Base-by-base conservation (phyloP, 2,329 filamentous ascomycete genomes). In the Huntiella moniliformis region DNA sequence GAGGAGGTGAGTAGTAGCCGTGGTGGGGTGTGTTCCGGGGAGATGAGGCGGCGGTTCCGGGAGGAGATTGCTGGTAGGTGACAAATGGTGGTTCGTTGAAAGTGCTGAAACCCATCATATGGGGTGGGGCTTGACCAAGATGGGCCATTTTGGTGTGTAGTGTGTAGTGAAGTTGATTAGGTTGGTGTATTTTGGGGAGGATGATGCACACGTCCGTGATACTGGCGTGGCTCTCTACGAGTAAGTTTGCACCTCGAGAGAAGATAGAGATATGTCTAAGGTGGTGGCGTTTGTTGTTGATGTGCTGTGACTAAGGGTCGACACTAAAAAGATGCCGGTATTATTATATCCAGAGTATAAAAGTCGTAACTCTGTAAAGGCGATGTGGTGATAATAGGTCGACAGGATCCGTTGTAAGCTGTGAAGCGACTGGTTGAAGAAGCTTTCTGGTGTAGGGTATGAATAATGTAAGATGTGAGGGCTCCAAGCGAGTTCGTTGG, bases 31-130 rank as follows among this genome's bases (percentile, higher is more conserved):
- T 44, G 39, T 11, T 44, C 2, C 43, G 47, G 8, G 47, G 47
- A 13, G 47, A 45, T 1, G 47, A 49, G 38, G 39, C 38, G 16
- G 47, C 31, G 5, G 47, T 46, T 16, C 38, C 39, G 11, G 47
- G 47, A 17, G 47, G 47, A 1, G 47, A 42, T 28, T 6, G 10
- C 22, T 48, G 40, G 38, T 43, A 49, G 8, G 33, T 38, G 38
- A 43, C 47, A 15, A 5, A 17, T 10, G 11, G 22, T 7, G 13
- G 13, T 5, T 28, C 22, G 22, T 41, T 28, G 18, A 28, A 18
- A 28, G 28, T 15, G 39, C 15, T 18, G n/a, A 46, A 42, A 4
- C 44, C 47, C 15, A 35, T 28, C 22, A 28, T 12, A 17, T 42
- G 47, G 28, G 42, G 47, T 7, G 47, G 37, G 22, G 38, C 42